Evolutionary conservation across 169 alveolate genomes (phyloP), one percentile per base, ranked within the genome.

Genomic region (Babesia gibsoni): DNA sequence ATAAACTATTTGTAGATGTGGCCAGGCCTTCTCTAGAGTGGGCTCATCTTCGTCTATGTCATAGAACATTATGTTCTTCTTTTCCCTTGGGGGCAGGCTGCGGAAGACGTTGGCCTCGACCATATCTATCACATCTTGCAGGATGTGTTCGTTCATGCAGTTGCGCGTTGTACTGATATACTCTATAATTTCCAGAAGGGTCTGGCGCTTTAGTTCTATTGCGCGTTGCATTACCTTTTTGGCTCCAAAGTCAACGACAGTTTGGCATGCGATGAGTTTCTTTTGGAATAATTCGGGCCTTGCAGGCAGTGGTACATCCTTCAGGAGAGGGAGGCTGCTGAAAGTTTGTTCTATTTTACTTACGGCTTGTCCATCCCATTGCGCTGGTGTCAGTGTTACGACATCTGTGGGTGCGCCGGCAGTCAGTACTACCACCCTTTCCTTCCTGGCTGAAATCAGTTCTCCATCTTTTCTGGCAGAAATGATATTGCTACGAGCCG

Each of bases 41-140:
- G 94, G 96, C 65, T 92, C 96, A 41, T 91, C 93, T 22, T 92
- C 96, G 45, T 92, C 93, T 2, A 89, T 80, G 58, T 92, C 92
- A 43, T 63, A 63, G 30, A 41, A 22, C 54, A 73, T 49, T 9
- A 49, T 30, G 32, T n/a, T 16, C 37, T 37, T 56, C 49, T 56
- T 33, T 53, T 52, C 20, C 65, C 57, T 16, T 59, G 73, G 67
- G 64, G 68, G 46, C 39, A 88, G 68, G 14, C 92, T 67, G 23
- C 93, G 65, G 45, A 88, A 88, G 35, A 89, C 89, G 58, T 90
- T 90, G 16, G 91, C 90, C 10, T 77, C 56, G 39, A 85, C 91
- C 93, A 91, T 90, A 67, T 83, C 82, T n/a, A 85, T 89, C 50
- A 87, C 93, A 70, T 88, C 93, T 67, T 68, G 91, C 85, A 91